These are phyloP conservation scores for Rhizophora apiculata DNA, from an alignment of 345 rosid genomes.

Conservation along the genomic window DNA sequence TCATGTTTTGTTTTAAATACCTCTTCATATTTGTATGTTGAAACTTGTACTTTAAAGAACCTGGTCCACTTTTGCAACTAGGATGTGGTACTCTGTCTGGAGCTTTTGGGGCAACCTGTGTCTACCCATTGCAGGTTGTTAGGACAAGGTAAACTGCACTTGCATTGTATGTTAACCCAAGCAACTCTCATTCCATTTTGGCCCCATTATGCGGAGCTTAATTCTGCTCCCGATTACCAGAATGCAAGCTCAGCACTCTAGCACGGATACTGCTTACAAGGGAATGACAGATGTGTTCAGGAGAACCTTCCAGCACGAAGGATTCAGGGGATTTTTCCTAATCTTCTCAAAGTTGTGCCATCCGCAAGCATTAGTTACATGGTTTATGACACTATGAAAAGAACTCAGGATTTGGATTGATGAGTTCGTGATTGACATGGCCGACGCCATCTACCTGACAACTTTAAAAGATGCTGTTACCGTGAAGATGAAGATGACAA, in stretches of 20 bases:
- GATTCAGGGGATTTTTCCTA: slow-evolving; percentile 69
- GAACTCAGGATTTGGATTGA: slow-evolving; percentile 34
- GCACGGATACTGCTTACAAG: slow-evolving; percentile 42
- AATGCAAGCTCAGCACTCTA: slow-evolving; percentile 79
- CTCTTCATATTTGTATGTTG: not conserved
- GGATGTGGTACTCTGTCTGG: slow-evolving; percentile 90
- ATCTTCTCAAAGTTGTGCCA: slow-evolving; percentile 65
- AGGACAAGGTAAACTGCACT: slow-evolving; percentile 64
- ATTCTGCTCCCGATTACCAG: slow-evolving; percentile 32
- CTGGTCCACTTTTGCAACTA: slow-evolving; percentile 82
- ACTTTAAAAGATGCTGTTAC: not conserved
- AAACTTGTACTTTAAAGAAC: slow-evolving; percentile 39
- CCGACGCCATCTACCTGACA: not conserved
- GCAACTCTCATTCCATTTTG: not conserved
- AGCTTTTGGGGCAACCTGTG: slow-evolving; percentile 89
- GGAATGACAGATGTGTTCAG: slow-evolving; percentile 76
- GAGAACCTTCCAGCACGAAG: slow-evolving; percentile 70
- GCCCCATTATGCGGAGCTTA: not conserved
- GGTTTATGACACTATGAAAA: slow-evolving; percentile 85
- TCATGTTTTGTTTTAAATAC: not conserved
- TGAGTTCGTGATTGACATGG: not conserved
- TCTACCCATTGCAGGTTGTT: slow-evolving; percentile 91
- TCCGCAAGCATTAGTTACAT: slow-evolving; percentile 53
- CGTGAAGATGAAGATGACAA: not conserved
- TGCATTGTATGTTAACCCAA: not conserved